A percentile compares a stretch with the other conserved stretches of the same genome.
These are phyloP conservation scores for Cladochytrium replicatum DNA, from an alignment of 192 early-diverging fungal species.

Conservation along the genomic window DNA sequence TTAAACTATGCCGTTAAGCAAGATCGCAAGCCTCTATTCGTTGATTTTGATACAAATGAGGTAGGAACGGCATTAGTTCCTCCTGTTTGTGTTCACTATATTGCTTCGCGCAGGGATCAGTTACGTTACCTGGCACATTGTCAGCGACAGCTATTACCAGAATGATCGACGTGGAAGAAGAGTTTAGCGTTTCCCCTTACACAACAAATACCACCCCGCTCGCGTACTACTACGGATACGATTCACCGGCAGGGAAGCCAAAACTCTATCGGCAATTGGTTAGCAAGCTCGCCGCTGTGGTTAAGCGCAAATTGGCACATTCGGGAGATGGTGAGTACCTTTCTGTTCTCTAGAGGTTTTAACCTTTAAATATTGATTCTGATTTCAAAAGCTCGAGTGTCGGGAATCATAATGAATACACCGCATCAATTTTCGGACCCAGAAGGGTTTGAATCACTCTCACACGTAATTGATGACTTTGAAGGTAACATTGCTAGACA, in stretches of 20 bases:
- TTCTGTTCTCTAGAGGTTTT: not conserved
- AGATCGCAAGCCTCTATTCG: slow-evolving; percentile 65
- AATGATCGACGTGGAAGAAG: slow-evolving; percentile 76
- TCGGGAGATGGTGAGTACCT: slow-evolving; percentile 31
- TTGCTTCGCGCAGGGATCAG: slow-evolving; percentile 43
- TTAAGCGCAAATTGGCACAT: slow-evolving; percentile 50
- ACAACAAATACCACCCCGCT: slow-evolving; percentile 65
- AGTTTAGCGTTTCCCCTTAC: slow-evolving; percentile 60
- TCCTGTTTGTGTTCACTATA: not conserved
- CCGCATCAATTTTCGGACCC: slow-evolving; percentile 68
- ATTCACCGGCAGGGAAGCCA: slow-evolving; percentile 61
- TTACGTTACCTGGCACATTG: slow-evolving; percentile 79
- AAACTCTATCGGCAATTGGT: slow-evolving; percentile 69
- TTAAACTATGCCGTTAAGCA: slow-evolving; percentile 78
- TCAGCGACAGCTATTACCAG: slow-evolving; percentile 65
- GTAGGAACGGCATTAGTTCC: slow-evolving; percentile 11
- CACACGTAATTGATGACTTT: slow-evolving; percentile 61
- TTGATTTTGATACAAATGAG: slow-evolving; percentile 77
- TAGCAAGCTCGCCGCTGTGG: slow-evolving; percentile 46
- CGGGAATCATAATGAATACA: slow-evolving; percentile 84
- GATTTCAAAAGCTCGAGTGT: slow-evolving; percentile 34
- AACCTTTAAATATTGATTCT: slow-evolving; percentile 1
- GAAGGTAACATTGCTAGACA: slow-evolving; percentile 36
- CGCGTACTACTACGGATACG: slow-evolving; percentile 84
- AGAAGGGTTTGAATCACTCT: slow-evolving; percentile 62